phyloP scores from a whole-genome alignment of 768 basidiomycete genomes.

The Mycena pura region DNA sequence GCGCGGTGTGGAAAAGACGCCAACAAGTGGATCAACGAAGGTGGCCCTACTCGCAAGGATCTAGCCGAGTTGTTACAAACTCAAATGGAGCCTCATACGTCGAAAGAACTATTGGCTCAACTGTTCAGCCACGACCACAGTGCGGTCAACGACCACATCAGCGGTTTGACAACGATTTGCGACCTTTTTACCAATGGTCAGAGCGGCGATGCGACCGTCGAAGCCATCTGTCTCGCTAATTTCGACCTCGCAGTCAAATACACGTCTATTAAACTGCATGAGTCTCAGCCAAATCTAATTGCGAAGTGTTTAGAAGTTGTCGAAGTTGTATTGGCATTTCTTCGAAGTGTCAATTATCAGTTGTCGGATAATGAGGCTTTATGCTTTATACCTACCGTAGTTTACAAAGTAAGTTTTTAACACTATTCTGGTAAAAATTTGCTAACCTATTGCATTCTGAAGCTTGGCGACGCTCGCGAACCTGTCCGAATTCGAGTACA shows the following conservation, averaged over 20 bases:
- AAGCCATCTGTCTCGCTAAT: slow-evolving; percentile 79
- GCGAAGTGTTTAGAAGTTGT: slow-evolving; percentile 90
- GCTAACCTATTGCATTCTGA: slow-evolving; percentile 6
- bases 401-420: slow-evolving; percentile 78
- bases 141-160: slow-evolving; percentile 89
- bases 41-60: slow-evolving; percentile 84
- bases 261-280: slow-evolving; percentile 85
- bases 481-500: slow-evolving; percentile 80
- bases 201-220: slow-evolving; percentile 62
- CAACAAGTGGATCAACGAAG: slow-evolving; percentile 85
- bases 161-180: slow-evolving; percentile 74
- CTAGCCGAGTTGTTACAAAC: slow-evolving; percentile 83
- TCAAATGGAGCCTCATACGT: slow-evolving; percentile 90
- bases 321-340: slow-evolving; percentile 76
- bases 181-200: slow-evolving; percentile 75
- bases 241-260: slow-evolving; percentile 95
- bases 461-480: slow-evolving; percentile 95
- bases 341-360: slow-evolving; percentile 76
- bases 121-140: slow-evolving; percentile 97
- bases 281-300: slow-evolving; percentile 88
- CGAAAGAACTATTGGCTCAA: slow-evolving; percentile 74
- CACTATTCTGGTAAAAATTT: neutral
- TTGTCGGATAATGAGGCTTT: slow-evolving; percentile 86
- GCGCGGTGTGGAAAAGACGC: slow-evolving; percentile 75
- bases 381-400: slow-evolving; percentile 88